Percentiles rank a stretch among this genome's conserved stretches.
phyloP scores from a whole-genome alignment of 257 asterid genomes.

The Fraxinus anomala region DNA sequence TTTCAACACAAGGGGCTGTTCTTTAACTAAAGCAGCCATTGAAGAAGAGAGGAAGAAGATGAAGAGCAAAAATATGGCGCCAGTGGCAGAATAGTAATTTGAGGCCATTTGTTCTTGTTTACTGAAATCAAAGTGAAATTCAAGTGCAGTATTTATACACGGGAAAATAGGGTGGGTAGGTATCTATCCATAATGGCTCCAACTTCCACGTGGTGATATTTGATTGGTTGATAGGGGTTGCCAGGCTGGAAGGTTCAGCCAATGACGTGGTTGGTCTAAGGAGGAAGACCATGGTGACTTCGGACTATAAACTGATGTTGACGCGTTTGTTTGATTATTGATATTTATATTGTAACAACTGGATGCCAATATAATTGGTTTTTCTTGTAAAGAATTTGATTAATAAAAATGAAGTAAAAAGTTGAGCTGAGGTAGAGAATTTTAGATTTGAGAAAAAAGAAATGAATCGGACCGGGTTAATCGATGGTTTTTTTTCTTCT shows the following conservation, averaged over 20 bases:
- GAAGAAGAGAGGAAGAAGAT: background rate
- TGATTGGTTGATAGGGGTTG: constrained; percentile 2
- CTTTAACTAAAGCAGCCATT: constrained; percentile 33
- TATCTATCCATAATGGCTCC: background rate
- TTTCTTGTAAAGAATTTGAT: background rate
- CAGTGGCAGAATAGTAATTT: background rate
- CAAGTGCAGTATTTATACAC: constrained; percentile 15
- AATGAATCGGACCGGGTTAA: too few species aligned
- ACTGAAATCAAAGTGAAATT: background rate
- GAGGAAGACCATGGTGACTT: constrained; percentile 3
- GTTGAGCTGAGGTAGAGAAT: background rate
- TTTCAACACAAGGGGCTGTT: constrained; percentile 38
- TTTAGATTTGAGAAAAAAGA: too few species aligned
- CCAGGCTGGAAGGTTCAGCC: constrained; percentile 25
- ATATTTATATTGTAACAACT: background rate
- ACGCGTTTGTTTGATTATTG: background rate
- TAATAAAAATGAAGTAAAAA: background rate
- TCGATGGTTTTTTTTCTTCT: too few species aligned
- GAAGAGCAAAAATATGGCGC: background rate
- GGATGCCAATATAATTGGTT: background rate
- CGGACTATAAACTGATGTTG: constrained; percentile 11
- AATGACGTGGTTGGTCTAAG: constrained; percentile 19
- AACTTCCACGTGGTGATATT: background rate
- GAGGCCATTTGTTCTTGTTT: background rate
- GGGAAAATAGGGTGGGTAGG: background rate